A percentile compares a stretch with the other conserved stretches of the same genome.
These are phyloP conservation scores for Apiotrichum domesticum DNA, from an alignment of 1,284 basidiomycete species.

Conservation along the genomic window DNA sequence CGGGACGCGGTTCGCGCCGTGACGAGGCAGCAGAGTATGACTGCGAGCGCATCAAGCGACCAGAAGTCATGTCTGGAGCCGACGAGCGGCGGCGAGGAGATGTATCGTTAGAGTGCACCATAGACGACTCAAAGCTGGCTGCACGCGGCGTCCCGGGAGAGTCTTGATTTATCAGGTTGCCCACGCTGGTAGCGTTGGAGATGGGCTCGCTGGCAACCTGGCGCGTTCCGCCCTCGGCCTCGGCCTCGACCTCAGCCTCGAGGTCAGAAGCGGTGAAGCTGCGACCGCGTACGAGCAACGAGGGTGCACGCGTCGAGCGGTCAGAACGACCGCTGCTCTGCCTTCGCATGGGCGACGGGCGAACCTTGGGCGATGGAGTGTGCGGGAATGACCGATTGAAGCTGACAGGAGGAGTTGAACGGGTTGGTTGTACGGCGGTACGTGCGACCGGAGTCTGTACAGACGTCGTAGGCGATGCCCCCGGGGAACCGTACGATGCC, in stretches of 20 bases:
- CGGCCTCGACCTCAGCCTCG: slow-evolving; percentile 19
- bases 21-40: neutral
- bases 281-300: slow-evolving; percentile 39
- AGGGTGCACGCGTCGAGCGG: slow-evolving; percentile 21
- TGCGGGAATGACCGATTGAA: neutral
- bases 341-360: slow-evolving; percentile 21
- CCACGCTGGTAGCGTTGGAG: neutral
- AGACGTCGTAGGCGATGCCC: neutral
- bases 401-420: neutral
- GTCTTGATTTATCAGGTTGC: neutral
- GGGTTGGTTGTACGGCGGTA: neutral
- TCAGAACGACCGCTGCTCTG: slow-evolving; percentile 10
- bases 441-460: neutral
- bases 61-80: neutral
- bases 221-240: neutral
- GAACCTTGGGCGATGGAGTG: slow-evolving; percentile 21
- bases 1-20: neutral
- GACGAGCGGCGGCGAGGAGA: slow-evolving; percentile 3
- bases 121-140: neutral
- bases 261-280: slow-evolving; percentile 46
- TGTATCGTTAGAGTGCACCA: neutral
- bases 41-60: neutral
- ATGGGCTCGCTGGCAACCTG: neutral
- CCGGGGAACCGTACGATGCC: slow-evolving; percentile 14
- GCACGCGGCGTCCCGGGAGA: neutral